Base-by-base conservation (phyloP, 2,329 filamentous ascomycete species). In the Xylaria sp. region DNA sequence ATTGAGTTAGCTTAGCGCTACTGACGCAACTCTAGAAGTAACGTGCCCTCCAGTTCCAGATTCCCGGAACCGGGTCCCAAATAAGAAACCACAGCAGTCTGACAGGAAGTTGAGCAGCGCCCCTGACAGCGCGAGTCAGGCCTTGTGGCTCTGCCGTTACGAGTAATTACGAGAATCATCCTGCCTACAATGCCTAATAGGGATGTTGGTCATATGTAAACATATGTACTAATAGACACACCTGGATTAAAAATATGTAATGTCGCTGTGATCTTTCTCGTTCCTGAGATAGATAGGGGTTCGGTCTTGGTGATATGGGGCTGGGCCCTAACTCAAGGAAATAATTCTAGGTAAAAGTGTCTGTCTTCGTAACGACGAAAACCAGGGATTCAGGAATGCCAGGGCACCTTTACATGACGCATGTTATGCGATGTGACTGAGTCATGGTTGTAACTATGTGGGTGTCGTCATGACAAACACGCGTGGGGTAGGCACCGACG, bases 11-110 rank as follows among this genome's bases (percentile, higher is more conserved):
- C 26, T n/a, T 53, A 11, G 7, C 13, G 33, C 38, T n/a, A n/a
- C 40, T 42, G 56, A 59, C 23, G 33, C 20, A 56, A 17, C 2
- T 40, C 42, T 10, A 28, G 51, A 59, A 58, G 53, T 59, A 49
- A 33, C n/a, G 28, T 59, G 59, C 53, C 31, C 53, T 51, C 58
- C 62, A 20, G 62, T 68, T 56, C 65, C 65, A 63, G 17, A 40
- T 36, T 23, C 53, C 28, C 57, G 68, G 68, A 33, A 60, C 40
- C 40, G 42, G 53, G 60, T 59, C 46, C 38, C 20, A 56, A 56
- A 51, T 20, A 48, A 40, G 46, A 51, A 33, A 33, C 10, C 33
- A 33, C 33, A 33, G 33, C 7, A 33, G 15, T 11, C 23, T 57
- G 15, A 38, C 46, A 60, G 4, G 36, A 15, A 26, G 20, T 40